Conservation (phyloP, 2,329 filamentous ascomycete species). For the Microdochium bolleyi region DNA sequence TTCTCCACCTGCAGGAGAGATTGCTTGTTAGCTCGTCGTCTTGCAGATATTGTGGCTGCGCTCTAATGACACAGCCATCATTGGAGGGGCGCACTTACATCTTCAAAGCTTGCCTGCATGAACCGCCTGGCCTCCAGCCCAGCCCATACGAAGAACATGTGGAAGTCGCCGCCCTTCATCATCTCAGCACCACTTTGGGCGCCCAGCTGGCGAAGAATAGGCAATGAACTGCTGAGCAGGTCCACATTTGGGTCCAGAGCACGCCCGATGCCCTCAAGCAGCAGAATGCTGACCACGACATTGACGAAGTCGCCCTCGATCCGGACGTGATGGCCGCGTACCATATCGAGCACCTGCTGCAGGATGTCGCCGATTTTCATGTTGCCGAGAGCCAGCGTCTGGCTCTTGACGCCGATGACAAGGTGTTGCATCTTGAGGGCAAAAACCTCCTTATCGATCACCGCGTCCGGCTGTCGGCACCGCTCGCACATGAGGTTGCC, state of each 20-base stretch:
- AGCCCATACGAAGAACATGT: conserved; percentile 86
- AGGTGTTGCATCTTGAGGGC: conserved; percentile 96
- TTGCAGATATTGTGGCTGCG: conserved; percentile 2
- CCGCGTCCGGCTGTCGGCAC: conserved; percentile 84
- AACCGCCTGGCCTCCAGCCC: conserved; percentile 84
- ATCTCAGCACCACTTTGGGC: conserved; percentile 66
- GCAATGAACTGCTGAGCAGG: conserved; percentile 75
- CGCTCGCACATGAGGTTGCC: conserved; percentile 94
- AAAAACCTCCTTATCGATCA: conserved; percentile 84
- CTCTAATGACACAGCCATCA: conserved; percentile 8
- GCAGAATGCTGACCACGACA: conserved; percentile 87
- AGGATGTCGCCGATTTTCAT: conserved; percentile 95
- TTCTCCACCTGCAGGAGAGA: conserved; percentile 57
- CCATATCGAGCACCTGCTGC: conserved; percentile 85
- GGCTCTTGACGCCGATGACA: conserved; percentile 81
- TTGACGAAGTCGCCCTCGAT: conserved; percentile 98
- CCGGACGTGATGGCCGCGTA: conserved; percentile 83
- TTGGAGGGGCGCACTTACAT: conserved; percentile 43
- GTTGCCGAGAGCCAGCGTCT: conserved; percentile 84
- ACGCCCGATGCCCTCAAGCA: conserved; percentile 89
- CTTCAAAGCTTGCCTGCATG: conserved; percentile 83
- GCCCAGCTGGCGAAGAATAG: conserved; percentile 82
- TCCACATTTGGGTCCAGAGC: conserved; percentile 81
- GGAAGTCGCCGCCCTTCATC: conserved; percentile 65
- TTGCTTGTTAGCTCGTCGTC: background rate